These are phyloP conservation scores for Catharanthus roseus DNA, from an alignment of 257 asterid species.

Conservation along the genomic window DNA sequence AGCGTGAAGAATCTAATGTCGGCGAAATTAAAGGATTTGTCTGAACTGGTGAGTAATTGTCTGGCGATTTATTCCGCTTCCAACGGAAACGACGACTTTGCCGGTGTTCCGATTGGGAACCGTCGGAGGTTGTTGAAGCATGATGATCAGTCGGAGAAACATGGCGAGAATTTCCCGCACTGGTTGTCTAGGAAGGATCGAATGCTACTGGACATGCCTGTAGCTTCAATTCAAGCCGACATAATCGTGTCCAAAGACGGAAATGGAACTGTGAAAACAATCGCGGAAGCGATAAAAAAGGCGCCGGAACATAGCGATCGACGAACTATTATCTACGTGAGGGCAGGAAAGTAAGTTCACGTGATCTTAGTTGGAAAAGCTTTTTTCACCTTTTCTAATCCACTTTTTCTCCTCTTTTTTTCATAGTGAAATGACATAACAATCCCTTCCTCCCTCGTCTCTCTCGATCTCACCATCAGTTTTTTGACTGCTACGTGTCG, in stretches of 20 bases:
- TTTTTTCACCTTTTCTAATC: constrained; percentile 9
- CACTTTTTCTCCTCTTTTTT: not conserved
- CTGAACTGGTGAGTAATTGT: constrained; percentile 84
- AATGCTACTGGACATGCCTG: constrained; percentile 47
- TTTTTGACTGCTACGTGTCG: not conserved
- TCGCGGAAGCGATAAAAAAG: constrained; percentile 80
- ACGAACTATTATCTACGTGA: constrained; percentile 82
- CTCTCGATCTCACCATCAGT: not conserved
- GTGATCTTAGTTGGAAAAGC: constrained; percentile 8
- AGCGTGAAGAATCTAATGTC: constrained; percentile 48
- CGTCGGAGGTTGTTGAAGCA: constrained; percentile 42
- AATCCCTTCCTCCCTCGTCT: no score
- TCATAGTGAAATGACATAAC: constrained; percentile 3
- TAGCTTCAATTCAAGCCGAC: constrained; percentile 50
- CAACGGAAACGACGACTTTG: constrained; percentile 45
- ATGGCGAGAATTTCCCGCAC: constrained; percentile 44
- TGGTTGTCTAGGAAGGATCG: constrained; percentile 73
- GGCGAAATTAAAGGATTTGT: constrained; percentile 53
- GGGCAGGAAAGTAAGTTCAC: constrained; percentile 91
- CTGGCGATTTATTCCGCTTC: constrained; percentile 75
- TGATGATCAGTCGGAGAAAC: constrained; percentile 10
- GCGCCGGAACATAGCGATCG: constrained; percentile 65
- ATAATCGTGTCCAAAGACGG: constrained; percentile 67
- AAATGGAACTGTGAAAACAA: constrained; percentile 72
- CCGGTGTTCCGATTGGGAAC: constrained; percentile 76